These are phyloP conservation scores for Mollisiaceae sp. DNA, from an alignment of 2,329 filamentous ascomycete species.

Conservation along the genomic window DNA sequence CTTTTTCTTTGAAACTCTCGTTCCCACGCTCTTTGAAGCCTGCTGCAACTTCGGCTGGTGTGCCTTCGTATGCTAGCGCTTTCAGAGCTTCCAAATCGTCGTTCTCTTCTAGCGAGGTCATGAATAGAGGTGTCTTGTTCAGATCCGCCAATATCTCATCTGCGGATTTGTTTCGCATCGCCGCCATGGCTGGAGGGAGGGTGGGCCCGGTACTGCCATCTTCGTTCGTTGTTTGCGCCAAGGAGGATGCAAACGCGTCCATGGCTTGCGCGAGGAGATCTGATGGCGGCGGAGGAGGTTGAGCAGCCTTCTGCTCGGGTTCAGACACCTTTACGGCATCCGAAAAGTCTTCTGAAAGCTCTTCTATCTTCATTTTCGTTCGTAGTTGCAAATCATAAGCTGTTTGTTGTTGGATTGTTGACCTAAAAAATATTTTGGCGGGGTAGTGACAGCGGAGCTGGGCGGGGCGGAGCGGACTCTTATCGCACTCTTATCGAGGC, in stretches of 20 bases:
- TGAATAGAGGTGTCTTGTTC: conserved; percentile 84
- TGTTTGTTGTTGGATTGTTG: background rate
- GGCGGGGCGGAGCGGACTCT: conserved; percentile 1
- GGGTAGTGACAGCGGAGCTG: background rate
- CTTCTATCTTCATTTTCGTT: conserved; percentile 40
- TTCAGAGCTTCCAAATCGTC: conserved; percentile 83
- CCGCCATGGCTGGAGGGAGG: conserved; percentile 63
- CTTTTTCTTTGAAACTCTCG: conserved; percentile 76
- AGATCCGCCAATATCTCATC: conserved; percentile 68
- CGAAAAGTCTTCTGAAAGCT: conserved; percentile 32
- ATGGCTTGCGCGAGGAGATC: conserved; percentile 41
- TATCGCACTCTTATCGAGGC: background rate
- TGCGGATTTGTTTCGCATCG: conserved; percentile 58
- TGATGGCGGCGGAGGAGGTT: conserved; percentile 11
- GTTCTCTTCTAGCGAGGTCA: conserved; percentile 91
- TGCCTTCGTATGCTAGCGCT: conserved; percentile 92
- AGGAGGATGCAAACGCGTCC: conserved; percentile 28
- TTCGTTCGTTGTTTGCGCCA: conserved; percentile 17
- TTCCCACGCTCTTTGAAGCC: conserved; percentile 95
- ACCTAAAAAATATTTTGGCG: conserved; percentile 1
- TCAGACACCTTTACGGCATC: conserved; percentile 28
- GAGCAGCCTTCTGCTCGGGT: conserved; percentile 16
- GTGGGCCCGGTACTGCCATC: conserved; percentile 36
- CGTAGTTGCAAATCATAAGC: background rate
- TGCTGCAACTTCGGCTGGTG: conserved; percentile 77